Conservation (phyloP, 2,329 filamentous ascomycete genomes). For the Colletotrichum zoysiae region DNA sequence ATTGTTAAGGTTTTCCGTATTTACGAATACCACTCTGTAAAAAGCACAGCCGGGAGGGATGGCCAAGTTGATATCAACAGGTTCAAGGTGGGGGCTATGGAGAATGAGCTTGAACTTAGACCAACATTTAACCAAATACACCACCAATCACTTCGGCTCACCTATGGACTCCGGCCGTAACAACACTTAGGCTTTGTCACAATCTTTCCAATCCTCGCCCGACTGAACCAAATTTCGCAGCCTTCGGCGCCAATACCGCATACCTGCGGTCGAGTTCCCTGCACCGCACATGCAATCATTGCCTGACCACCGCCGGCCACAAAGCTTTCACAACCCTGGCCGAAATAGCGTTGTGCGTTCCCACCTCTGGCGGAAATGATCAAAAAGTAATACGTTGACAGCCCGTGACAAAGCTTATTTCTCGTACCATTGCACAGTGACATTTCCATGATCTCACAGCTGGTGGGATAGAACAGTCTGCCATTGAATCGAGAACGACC, state of each 20-base stretch:
- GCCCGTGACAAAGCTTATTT: not conserved
- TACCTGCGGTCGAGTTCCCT: not conserved
- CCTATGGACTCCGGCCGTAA: not conserved
- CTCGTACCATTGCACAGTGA: not conserved
- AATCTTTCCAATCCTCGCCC: too few species aligned
- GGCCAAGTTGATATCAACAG: conserved; percentile 52
- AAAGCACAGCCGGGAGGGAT: not conserved
- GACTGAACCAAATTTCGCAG: not conserved
- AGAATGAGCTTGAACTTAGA: conserved; percentile 2
- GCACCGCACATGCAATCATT: too few species aligned
- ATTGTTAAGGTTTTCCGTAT: conserved; percentile 18
- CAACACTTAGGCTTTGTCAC: too few species aligned
- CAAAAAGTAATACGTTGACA: not conserved
- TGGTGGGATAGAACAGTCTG: not conserved
- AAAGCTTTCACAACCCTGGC: not conserved
- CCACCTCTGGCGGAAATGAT: not conserved
- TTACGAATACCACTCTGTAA: conserved; percentile 2
- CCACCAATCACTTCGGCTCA: not conserved
- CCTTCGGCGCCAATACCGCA: not conserved
- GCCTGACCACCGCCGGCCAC: too few species aligned
- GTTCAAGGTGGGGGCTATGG: not conserved
- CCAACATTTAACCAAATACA: not conserved
- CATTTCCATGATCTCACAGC: not conserved
- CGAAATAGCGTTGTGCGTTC: too few species aligned
- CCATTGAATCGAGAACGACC: not conserved